These are phyloP conservation scores for Botrytis fabae DNA, from an alignment of 2,329 filamentous ascomycete species.

Conservation along the genomic window DNA sequence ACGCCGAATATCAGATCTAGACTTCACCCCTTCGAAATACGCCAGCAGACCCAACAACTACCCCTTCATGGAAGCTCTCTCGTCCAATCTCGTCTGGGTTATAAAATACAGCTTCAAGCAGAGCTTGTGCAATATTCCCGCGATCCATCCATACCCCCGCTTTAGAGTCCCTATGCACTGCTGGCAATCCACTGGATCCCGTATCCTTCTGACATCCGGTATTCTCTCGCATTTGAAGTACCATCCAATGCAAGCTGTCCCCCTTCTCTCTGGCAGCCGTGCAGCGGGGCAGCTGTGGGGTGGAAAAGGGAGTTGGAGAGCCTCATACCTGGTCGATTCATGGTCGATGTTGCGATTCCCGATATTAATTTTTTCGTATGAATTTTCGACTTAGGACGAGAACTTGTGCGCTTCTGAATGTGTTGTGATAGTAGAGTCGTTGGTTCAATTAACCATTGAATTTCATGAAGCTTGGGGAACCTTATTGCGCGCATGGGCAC, in stretches of 20 bases:
- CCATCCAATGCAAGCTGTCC: slow-evolving; percentile 14
- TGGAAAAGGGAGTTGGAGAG: slow-evolving; percentile 30
- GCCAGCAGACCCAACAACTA: neutral
- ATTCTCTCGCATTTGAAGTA: neutral
- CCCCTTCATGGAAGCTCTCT: slow-evolving; percentile 7
- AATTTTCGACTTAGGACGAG: neutral
- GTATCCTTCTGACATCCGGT: neutral
- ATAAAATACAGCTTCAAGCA: slow-evolving; percentile 6
- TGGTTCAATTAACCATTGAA: slow-evolving; percentile 16
- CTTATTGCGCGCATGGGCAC: slow-evolving; percentile 22
- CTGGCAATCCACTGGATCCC: neutral
- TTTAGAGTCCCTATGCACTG: neutral
- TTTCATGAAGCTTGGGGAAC: slow-evolving; percentile 24
- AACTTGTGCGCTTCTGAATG: slow-evolving; percentile 18
- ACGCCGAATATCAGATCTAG: neutral
- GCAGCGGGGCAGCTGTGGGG: slow-evolving; percentile 36
- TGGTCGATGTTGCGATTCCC: slow-evolving; percentile 26
- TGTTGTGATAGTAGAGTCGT: slow-evolving; percentile 13
- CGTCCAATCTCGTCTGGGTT: neutral
- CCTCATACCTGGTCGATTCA: slow-evolving; percentile 42
- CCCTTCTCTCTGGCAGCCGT: slow-evolving; percentile 23
- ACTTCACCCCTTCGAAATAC: neutral
- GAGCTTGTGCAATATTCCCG: neutral
- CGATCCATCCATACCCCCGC: neutral
- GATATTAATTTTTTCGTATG: neutral